These are phyloP conservation scores for Pythium aphanidermatum DNA, from an alignment of 352 stramenopile species.

Conservation along the genomic window DNA sequence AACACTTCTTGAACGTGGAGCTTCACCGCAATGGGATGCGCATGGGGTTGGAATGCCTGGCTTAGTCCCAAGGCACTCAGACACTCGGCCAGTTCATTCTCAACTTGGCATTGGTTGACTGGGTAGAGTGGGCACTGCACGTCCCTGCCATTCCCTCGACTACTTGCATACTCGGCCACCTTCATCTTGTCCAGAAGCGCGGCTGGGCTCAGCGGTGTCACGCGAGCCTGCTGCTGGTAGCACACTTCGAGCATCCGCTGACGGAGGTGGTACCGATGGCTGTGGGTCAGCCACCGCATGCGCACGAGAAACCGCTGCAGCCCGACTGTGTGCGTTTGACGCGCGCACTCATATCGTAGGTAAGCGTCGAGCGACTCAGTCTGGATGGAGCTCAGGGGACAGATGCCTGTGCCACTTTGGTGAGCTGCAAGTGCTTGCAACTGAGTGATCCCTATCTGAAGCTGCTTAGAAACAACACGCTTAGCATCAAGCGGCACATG, in stretches of 20 bases:
- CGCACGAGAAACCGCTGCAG: constrained; percentile 35
- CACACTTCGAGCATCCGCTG: constrained; percentile 43
- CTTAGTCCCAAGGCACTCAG: too few species aligned
- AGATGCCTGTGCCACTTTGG: not conserved
- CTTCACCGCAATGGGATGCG: constrained; percentile 12
- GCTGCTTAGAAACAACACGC: not conserved
- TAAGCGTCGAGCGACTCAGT: too few species aligned
- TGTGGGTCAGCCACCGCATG: constrained; percentile 38
- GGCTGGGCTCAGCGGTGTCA: constrained; percentile 1
- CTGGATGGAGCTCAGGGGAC: too few species aligned
- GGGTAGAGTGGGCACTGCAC: constrained; percentile 43
- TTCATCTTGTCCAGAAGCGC: constrained; percentile 13
- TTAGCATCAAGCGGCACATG: too few species aligned
- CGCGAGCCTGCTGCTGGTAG: constrained; percentile 31
- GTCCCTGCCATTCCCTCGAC: constrained; percentile 4
- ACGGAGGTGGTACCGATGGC: constrained; percentile 44
- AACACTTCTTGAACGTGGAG: constrained; percentile 13
- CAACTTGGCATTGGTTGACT: constrained; percentile 22
- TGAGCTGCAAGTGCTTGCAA: not conserved
- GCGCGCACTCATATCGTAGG: too few species aligned
- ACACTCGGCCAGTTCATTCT: constrained; percentile 20
- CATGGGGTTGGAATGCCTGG: too few species aligned
- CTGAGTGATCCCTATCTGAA: not conserved
- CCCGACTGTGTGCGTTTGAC: constrained; percentile 13
- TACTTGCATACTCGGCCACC: too few species aligned